Evolutionary conservation across 805 yeast species (phyloP).

Genomic region (Wickerhamiella hasegawae): DNA sequence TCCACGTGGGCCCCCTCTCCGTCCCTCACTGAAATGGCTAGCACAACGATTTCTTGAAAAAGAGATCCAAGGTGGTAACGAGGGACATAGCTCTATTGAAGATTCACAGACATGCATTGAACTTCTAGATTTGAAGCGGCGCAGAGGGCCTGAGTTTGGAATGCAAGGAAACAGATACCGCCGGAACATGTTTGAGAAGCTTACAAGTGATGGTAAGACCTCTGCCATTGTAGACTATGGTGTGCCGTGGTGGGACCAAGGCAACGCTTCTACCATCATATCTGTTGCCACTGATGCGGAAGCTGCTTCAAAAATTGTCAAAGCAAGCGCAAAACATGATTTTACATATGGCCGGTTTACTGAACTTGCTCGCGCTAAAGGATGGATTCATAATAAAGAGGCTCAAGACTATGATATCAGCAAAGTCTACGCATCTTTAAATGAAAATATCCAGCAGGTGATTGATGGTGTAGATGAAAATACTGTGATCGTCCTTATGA

Average conservation of each 20-base stretch:
- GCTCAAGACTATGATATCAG: no score
- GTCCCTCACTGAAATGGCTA: slow-evolving; percentile 64
- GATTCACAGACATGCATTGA: slow-evolving; percentile 74
- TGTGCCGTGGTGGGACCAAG: slow-evolving; percentile 20
- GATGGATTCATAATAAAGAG: no score
- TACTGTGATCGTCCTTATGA: background rate
- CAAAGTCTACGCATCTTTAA: no score
- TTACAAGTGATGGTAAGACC: slow-evolving; percentile 8
- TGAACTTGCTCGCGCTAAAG: slow-evolving; percentile 29
- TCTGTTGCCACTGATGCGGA: slow-evolving; percentile 47
- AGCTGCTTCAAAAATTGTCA: slow-evolving; percentile 28
- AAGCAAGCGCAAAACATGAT: slow-evolving; percentile 27
- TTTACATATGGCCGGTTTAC: slow-evolving; percentile 40
- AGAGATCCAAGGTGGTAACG: slow-evolving; percentile 49
- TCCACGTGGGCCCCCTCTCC: slow-evolving; percentile 55
- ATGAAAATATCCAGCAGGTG: background rate
- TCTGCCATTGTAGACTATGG: slow-evolving; percentile 24
- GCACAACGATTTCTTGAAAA: slow-evolving; percentile 37
- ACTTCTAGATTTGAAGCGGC: slow-evolving; percentile 52
- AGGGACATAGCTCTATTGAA: slow-evolving; percentile 75
- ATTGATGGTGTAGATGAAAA: background rate
- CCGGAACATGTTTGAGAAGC: slow-evolving; percentile 3
- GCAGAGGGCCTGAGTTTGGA: slow-evolving; percentile 57
- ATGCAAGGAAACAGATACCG: slow-evolving; percentile 8
- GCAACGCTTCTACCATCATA: slow-evolving; percentile 22